Base-by-base conservation (phyloP, 805 yeast species). In the Suhomyces kilbournensis region DNA sequence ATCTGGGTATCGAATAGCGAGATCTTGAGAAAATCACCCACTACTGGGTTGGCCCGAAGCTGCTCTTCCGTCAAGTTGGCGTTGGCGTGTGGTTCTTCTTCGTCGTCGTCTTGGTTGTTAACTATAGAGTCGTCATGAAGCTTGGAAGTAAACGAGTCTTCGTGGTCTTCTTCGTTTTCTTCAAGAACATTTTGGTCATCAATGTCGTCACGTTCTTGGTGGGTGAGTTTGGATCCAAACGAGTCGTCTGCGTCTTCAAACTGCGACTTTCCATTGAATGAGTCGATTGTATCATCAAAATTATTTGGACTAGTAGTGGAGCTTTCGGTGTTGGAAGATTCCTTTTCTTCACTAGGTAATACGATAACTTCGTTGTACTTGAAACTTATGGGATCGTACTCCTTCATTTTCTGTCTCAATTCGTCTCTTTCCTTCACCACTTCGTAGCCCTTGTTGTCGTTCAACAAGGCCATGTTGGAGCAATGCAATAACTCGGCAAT, bases 401-500 rank as follows among this genome's bases (percentile, higher is more conserved):
- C 71, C 58, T 72, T 74, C 78, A 75, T 69, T 50, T 71, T 72
- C 28, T 56, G 51, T 49, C 78, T 59, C 48, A 75, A 61, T 20
- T 62, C 69, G 56, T 75, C 78, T 25, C 80, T 57, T 47, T 67
- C 69, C 44, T 60, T 57, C 19, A 75, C 80, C 19, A 74, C 70
- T 25, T 71, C 77, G 53, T 56, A 72, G 8, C 79, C 80, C 60
- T 73, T 73, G 51, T 72, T 72, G 56, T 74, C 78, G 56, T 75
- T 75, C 32, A 75, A 62, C 47, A 75, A 62, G 14, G 77, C 77
- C 80, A 75, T 75, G 58, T 75, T 75, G 12, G 78, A 74, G 52
- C 80, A 75, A 61, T 75, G 80, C 47, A 75, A 66, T 38, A 75
- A 67, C 57, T 75, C 80, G 2, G 80, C 80, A 30, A 75, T 70